Percentiles rank a stretch among this genome's conserved stretches.
Evolutionary conservation across 306 rosid genomes (phyloP).

Genomic region (Senna siamea): DNA sequence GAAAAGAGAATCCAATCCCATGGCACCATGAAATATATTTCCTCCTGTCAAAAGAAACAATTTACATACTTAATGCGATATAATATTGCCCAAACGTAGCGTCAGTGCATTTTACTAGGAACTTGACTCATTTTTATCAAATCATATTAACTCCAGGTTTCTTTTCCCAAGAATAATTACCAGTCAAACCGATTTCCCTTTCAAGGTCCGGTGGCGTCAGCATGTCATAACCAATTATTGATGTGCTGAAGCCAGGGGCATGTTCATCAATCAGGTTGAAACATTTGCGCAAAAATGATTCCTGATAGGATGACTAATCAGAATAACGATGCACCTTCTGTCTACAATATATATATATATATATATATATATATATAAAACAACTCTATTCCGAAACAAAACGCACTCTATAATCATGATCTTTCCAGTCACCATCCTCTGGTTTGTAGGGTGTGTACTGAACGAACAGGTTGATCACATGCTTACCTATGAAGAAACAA

Average conservation of each 20-base stretch:
- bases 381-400: slow-evolving; percentile 31
- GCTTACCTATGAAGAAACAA: slow-evolving; percentile 65
- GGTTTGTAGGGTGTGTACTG: slow-evolving; percentile 93
- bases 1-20: slow-evolving; percentile 91
- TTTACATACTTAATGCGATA: neutral
- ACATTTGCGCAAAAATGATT: slow-evolving; percentile 72
- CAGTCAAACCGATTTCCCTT: slow-evolving; percentile 89
- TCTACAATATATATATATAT: neutral
- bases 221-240: slow-evolving; percentile 85
- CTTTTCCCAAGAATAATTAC: slow-evolving; percentile 40
- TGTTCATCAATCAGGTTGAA: slow-evolving; percentile 83
- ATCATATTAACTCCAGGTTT: neutral
- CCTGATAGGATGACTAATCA: slow-evolving; percentile 51
- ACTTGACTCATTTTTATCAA: neutral
- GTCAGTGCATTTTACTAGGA: neutral
- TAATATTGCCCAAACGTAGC: no score
- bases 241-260: slow-evolving; percentile 86
- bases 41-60: slow-evolving; percentile 59
- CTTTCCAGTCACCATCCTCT: slow-evolving; percentile 84
- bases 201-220: slow-evolving; percentile 97
- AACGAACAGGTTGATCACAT: slow-evolving; percentile 84
- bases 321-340: slow-evolving; percentile 9
- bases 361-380: neutral
- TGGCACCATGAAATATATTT: slow-evolving; percentile 90
- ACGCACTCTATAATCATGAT: slow-evolving; percentile 72